These are phyloP conservation scores for Citrus sp. DNA, from an alignment of 345 rosid species.

Conservation along the genomic window DNA sequence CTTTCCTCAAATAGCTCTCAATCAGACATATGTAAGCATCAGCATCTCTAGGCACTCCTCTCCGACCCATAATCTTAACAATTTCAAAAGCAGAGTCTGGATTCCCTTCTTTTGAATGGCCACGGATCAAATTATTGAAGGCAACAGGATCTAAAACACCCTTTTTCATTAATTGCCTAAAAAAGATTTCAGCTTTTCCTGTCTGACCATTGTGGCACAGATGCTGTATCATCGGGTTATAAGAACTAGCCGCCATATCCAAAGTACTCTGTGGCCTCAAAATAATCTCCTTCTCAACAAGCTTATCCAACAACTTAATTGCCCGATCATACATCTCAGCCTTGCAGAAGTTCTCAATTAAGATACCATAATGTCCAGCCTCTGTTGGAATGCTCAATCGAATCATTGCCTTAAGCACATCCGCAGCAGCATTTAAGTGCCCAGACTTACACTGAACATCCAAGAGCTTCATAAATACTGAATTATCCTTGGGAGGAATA, in stretches of 20 bases:
- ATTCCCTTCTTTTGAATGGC: constrained; percentile 83
- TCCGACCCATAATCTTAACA: constrained; percentile 76
- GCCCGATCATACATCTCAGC: constrained; percentile 61
- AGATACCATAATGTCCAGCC: constrained; percentile 82
- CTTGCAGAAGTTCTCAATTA: constrained; percentile 75
- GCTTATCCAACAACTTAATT: constrained; percentile 63
- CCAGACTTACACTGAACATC: constrained; percentile 59
- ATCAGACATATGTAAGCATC: constrained; percentile 70
- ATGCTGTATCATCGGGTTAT: constrained; percentile 62
- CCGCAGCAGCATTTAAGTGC: constrained; percentile 62
- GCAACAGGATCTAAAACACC: constrained; percentile 71
- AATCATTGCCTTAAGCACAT: constrained; percentile 81
- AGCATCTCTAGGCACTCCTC: constrained; percentile 66
- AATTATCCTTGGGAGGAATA: constrained; percentile 70
- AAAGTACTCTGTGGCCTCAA: constrained; percentile 66
- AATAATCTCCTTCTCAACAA: constrained; percentile 73
- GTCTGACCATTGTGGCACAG: constrained; percentile 72
- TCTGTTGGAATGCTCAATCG: constrained; percentile 67
- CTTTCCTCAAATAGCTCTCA: constrained; percentile 86
- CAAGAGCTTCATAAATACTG: constrained; percentile 63
- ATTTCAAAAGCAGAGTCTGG: constrained; percentile 80
- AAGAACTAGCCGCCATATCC: constrained; percentile 62
- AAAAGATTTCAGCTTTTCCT: constrained; percentile 72
- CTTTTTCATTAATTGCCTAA: constrained; percentile 84
- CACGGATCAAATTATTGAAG: constrained; percentile 65